Base-by-base conservation (phyloP, 176 grass and related monocot genomes). In the Chloris gayana region DNA sequence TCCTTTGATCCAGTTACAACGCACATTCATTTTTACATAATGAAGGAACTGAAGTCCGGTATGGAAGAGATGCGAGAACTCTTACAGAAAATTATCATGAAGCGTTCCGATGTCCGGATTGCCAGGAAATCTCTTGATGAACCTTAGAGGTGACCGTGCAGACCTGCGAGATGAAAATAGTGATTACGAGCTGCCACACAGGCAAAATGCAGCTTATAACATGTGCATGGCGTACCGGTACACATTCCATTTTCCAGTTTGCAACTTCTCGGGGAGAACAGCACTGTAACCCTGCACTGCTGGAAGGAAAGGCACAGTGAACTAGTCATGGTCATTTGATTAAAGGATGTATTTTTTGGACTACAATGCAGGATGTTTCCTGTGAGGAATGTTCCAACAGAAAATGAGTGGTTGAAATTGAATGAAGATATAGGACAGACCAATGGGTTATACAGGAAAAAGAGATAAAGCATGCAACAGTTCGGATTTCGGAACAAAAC, bases 171-270 rank as follows among this genome's bases (percentile, higher is more conserved):
- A 30, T 2, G 19, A 76, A 33, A 77, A 74, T 17, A 44, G 64
- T 34, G 21, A 60, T 66, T 60, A 75, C 6, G 42, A 83, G 45
- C 39, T 9, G 9, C 19, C 10, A 33, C 14, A 76, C 11, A 33
- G 13, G 15, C 22, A 34, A 38, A 79, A 76, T 17, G 27, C 64
- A 72, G 34, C 15, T 38, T 56, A 11, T 1, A 41, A 31, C 80
- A 53, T 73, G 47, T 46, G 70, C 73, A 78, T 35, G 64, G 5
- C 81, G 17, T 86, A 92, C 95, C 95, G 89, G 77, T 98, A 95
- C 32, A 98, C 95, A 81, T 98, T 93, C 92, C 95, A 98, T 72
- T 95, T 98, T 77, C 92, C 95, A 76, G 85, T 98, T 37, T 95
- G 95, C 83, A 98, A 83, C 80, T 93, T 98, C 82, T 98, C 95